phyloP scores from a whole-genome alignment of 768 basidiomycete species.

The Hemileccinum rubropunctum region DNA sequence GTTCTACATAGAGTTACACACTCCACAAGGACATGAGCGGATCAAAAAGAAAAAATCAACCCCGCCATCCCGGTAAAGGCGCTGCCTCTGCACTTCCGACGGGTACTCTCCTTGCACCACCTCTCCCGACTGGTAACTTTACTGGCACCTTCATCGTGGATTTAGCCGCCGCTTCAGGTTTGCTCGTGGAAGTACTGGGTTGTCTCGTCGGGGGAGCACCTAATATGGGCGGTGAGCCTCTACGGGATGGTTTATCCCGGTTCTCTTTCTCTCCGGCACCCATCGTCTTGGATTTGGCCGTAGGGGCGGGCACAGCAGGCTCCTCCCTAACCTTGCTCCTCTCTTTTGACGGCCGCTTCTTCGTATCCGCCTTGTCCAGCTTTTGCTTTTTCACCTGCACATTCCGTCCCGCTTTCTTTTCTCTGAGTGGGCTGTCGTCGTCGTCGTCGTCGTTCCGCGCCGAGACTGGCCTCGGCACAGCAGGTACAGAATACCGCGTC shows the following conservation, averaged over 20 bases:
- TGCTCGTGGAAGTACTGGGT: constrained; percentile 5
- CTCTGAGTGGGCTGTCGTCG: constrained; percentile 53
- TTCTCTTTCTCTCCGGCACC: constrained; percentile 36
- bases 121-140: constrained; percentile 37
- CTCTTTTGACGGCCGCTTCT: constrained; percentile 35
- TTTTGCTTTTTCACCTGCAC: constrained; percentile 9
- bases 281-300: constrained; percentile 30
- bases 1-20: no score
- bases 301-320: constrained; percentile 4
- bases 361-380: constrained; percentile 14
- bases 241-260: constrained; percentile 32
- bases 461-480: constrained; percentile 2
- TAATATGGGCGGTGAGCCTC: constrained; percentile 22
- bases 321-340: constrained; percentile 39
- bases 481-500: constrained; percentile 22
- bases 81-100: constrained; percentile 68
- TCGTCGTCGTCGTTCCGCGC: constrained; percentile 35
- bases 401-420: constrained; percentile 44
- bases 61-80: constrained; percentile 47
- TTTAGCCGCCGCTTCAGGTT: constrained; percentile 13
- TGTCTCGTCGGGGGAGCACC: constrained; percentile 20
- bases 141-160: constrained; percentile 10
- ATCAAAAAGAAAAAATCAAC: no score
- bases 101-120: constrained; percentile 63
- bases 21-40: no score